Base-by-base conservation (phyloP, 768 basidiomycete genomes). In the Lepiota venenata region DNA sequence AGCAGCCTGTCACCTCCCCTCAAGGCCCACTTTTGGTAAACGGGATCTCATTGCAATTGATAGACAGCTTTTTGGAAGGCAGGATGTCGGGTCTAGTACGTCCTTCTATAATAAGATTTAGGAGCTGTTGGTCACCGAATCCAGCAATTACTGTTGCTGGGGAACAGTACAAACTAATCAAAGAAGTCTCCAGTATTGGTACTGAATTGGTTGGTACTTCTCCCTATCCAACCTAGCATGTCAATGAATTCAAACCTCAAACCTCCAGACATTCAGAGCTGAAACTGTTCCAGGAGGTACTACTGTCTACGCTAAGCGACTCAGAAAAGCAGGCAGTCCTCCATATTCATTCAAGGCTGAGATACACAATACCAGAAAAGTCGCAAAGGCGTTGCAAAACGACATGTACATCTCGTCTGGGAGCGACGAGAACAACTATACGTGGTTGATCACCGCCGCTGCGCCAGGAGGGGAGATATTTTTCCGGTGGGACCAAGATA, bases 371-470 rank as follows among this genome's bases (percentile, higher is more conserved):
- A 52, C 50, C 2, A 43, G 42, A 27, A 43, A 36, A 20, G 50
- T 40, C 1, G 32, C 50, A 2, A 1, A 37, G 2, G 50, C 41
- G 2, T 42, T 52, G 15, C 2, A 36, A 1, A 52, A 42, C 41
- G 14, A 29, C 3, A 29, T 52, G 16, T 52, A 12, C 12, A 20
- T 43, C 18, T 29, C 18, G 4, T 20, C 42, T 1, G 50, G 50
- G 8, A 36, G 11, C 10, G 29, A 36, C n/a, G 4, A 32, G 32
- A 42, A 35, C 8, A 29, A 21, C 12, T 52, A 36, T 35, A 21
- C 6, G 11, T 52, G 50, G 50, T 35, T 52, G 2, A 44, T 52
- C 42, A 52, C 50, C 8, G 50, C 12, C 36, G 35, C 50, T 21
- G 43, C 43, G 27, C 42, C 50, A 36, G 50, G 40, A 21, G 50